Base-by-base conservation (phyloP, 140 eudicot genomes). In the Ambrosia hybrid region DNA sequence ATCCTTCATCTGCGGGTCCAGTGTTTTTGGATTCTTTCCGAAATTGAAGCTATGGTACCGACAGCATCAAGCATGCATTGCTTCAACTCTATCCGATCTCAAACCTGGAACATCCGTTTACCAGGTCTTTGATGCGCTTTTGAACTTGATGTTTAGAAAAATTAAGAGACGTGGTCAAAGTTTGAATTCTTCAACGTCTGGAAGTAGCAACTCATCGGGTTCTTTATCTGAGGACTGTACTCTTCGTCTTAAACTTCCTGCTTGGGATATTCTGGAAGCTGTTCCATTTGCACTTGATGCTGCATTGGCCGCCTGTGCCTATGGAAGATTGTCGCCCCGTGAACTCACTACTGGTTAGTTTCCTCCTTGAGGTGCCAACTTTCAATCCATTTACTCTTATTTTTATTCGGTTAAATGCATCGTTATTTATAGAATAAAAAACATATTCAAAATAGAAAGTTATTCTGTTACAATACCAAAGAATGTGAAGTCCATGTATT, bases 221-320 rank as follows among this genome's bases (percentile, higher is more conserved):
- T 68, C 87, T 55, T 87, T 83, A 26, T 30, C 80, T 7, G 99
- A 94, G 62, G 99, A 94, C 58, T 57, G 10, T 26, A 69, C 78
- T 67, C 84, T 79, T 37, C 81, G 75, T 9, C 87, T 90, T 67
- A 85, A 84, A 66, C 65, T 90, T 65, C 99, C 99, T 51, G 97
- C 96, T 63, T 94, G 99, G 99, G 96, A 94, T 76, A 90, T 94
- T 68, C 76, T 94, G 48, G 99, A 94, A 83, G 99, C 99, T 70
- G 86, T 94, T 78, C 99, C 99, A 5, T 94, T 86, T 84, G 99
- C 84, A 56, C 90, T 94, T 51, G 99, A 90, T 79, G 99, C 97
- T 69, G 88, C 97, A 57, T 81, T 94, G 76, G 84, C 97, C 0
- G 97, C 97, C 45, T 86, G 93, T 78, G 96, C 87, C 34, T 88